Conservation (phyloP, 2,329 filamentous ascomycete genomes). For the Allantophomopsis cytisporea region DNA sequence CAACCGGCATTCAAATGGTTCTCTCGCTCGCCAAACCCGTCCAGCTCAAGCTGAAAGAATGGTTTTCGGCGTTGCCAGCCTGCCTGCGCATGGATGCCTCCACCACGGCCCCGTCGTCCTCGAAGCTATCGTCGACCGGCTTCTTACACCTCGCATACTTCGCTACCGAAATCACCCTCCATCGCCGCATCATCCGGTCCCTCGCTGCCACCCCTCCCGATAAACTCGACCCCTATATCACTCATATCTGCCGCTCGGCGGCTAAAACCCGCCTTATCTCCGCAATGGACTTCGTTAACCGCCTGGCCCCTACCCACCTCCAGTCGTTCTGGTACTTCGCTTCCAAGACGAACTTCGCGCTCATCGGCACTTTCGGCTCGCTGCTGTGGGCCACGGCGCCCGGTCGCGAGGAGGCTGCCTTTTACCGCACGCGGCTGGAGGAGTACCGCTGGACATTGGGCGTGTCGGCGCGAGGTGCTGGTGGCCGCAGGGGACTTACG, state of each 20-base stretch:
- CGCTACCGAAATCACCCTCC: constrained; percentile 84
- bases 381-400: constrained; percentile 83
- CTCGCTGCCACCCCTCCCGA: constrained; percentile 30
- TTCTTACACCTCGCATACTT: constrained; percentile 89
- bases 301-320: constrained; percentile 73
- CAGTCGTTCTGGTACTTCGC: constrained; percentile 90
- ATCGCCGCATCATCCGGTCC: constrained; percentile 80
- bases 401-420: constrained; percentile 78
- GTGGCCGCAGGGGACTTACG: constrained; percentile 39
- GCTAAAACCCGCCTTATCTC: constrained; percentile 90
- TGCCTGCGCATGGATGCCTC: constrained; percentile 52
- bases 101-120: constrained; percentile 23
- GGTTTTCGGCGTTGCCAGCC: constrained; percentile 56
- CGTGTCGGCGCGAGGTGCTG: constrained; percentile 55
- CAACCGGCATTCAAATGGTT: constrained; percentile 59
- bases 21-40: constrained; percentile 68
- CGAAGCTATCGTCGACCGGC: constrained; percentile 45
- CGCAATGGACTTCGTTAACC: constrained; percentile 95
- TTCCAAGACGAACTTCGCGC: constrained; percentile 79
- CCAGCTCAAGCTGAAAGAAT: constrained; percentile 70
- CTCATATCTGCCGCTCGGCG: constrained; percentile 85
- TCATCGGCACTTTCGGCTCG: constrained; percentile 89
- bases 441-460: constrained; percentile 93
- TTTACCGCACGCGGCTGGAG: constrained; percentile 72
- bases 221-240: constrained; percentile 61